Evolutionary conservation across 257 asterid genomes (phyloP), one percentile per base, ranked within the genome.

Genomic region (Rhazya stricta): DNA sequence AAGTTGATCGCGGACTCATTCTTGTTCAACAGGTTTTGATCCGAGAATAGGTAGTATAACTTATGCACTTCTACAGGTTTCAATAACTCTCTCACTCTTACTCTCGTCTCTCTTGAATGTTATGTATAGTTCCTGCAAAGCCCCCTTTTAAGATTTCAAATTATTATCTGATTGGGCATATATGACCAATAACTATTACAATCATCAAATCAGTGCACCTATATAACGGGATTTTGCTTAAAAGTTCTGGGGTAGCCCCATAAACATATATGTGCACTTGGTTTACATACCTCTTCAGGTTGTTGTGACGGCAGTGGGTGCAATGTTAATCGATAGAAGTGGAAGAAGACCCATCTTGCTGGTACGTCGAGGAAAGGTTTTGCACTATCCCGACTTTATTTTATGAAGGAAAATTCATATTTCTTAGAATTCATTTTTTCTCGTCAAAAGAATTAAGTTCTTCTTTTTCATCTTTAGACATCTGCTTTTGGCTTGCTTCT

Each of bases 331-430:
- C 48, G 82, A 79, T 54, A 74, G 56, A 79, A 13, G 76, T 56
- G 82, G 82, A 23, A 74, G 79, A 58, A 74, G 79, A 61, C 75
- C 79, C 42, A 79, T 79, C 69, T 75, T 79, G 15, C 18, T 79
- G 82, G 82, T 74, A 39, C 27, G n/a, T n/a, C n/a, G n/a, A n/a
- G n/a, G n/a, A n/a, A n/a, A n/a, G n/a, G n/a, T n/a, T n/a, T n/a
- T n/a, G n/a, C n/a, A n/a, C n/a, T n/a, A n/a, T n/a, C n/a, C n/a
- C n/a, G n/a, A n/a, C n/a, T n/a, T n/a, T n/a, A n/a, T n/a, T n/a
- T n/a, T 32, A 51, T 25, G 13, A 48, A 48, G 23, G 13, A 16
- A 63, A 30, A 34, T 29, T 7, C 10, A 1, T 1, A 12, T 11
- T 13, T 32, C 3, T 66, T 36, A 12, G 1, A 32, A 32, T 66